A percentile compares a stretch with the other conserved stretches of the same genome.
phyloP scores from a whole-genome alignment of 192 early-diverging fungal species.

The Coemansia asiatica region DNA sequence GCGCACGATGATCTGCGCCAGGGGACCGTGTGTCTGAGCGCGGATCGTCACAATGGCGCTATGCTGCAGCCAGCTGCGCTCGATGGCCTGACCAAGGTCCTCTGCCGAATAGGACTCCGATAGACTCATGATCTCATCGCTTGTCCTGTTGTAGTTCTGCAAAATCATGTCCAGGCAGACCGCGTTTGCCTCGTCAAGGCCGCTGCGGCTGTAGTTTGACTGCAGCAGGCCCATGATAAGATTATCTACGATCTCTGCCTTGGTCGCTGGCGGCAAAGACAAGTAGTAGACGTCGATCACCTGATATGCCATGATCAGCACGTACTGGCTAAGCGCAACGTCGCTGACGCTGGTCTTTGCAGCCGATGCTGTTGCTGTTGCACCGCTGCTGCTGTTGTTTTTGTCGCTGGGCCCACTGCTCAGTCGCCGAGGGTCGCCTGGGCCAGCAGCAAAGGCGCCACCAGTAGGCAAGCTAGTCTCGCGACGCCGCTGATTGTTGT shows the following conservation, averaged over 20 bases:
- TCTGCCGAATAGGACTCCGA: slow-evolving; percentile 45
- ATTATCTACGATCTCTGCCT: slow-evolving; percentile 75
- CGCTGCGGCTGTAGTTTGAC: slow-evolving; percentile 58
- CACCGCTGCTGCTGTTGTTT: not conserved
- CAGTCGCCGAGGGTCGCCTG: slow-evolving; percentile 23
- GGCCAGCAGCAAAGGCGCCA: not conserved
- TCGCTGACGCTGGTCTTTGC: slow-evolving; percentile 15
- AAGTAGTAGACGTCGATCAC: slow-evolving; percentile 90
- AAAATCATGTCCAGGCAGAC: slow-evolving; percentile 94
- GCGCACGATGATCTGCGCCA: slow-evolving; percentile 82
- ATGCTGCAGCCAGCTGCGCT: slow-evolving; percentile 82
- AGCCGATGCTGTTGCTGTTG: not conserved
- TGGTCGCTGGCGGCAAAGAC: slow-evolving; percentile 69
- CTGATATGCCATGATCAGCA: slow-evolving; percentile 90
- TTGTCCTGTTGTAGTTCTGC: slow-evolving; percentile 62
- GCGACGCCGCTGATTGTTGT: slow-evolving; percentile 48
- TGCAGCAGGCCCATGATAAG: slow-evolving; percentile 74
- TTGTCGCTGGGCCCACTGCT: slow-evolving; percentile 10
- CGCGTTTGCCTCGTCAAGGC: slow-evolving; percentile 83
- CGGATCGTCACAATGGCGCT: slow-evolving; percentile 80
- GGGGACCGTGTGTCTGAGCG: slow-evolving; percentile 63
- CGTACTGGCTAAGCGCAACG: slow-evolving; percentile 71
- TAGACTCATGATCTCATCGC: slow-evolving; percentile 33
- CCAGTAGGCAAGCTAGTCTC: slow-evolving; percentile 14
- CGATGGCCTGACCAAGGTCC: slow-evolving; percentile 54